phyloP scores from a whole-genome alignment of 2,329 filamentous ascomycete genomes.

The Penicillium sp. region DNA sequence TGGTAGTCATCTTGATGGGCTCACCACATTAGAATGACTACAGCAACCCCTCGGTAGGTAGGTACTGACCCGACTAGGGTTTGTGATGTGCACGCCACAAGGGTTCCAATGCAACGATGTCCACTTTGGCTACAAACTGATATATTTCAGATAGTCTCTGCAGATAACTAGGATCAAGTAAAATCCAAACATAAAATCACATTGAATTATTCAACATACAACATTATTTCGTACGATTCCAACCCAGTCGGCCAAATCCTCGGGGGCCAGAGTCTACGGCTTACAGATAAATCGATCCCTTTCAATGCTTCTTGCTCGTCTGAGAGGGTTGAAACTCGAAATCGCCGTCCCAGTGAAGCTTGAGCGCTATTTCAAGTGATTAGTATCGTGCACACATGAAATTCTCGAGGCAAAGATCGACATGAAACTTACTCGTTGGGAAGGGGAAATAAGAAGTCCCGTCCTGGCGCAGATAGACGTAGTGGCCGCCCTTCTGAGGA shows the following conservation, averaged over 20 bases:
- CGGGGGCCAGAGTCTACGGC: background rate
- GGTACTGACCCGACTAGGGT: no score
- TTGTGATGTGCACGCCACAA: no score
- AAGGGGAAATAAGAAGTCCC: constrained; percentile 53
- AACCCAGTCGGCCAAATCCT: background rate
- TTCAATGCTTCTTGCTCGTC: constrained; percentile 11
- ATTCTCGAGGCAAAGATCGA: background rate
- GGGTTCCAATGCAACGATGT: no score
- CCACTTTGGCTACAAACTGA: no score
- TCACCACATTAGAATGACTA: no score
- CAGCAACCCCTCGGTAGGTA: no score
- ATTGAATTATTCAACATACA: background rate
- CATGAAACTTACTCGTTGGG: constrained; percentile 36
- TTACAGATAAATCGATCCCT: background rate
- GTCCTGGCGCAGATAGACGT: constrained; percentile 61
- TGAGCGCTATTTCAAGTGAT: constrained; percentile 33
- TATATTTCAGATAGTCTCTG: no score
- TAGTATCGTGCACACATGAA: background rate
- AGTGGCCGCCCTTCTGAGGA: constrained; percentile 49
- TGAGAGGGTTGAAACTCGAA: constrained; percentile 14
- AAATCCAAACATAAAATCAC: background rate
- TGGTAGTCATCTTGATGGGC: no score
- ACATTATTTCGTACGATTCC: no score
- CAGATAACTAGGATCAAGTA: no score
- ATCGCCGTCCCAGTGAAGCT: constrained; percentile 41